A percentile compares a stretch with the other conserved stretches of the same genome.
Evolutionary conservation across 1,284 basidiomycete genomes (phyloP).

Genomic region (Irpex sp.): DNA sequence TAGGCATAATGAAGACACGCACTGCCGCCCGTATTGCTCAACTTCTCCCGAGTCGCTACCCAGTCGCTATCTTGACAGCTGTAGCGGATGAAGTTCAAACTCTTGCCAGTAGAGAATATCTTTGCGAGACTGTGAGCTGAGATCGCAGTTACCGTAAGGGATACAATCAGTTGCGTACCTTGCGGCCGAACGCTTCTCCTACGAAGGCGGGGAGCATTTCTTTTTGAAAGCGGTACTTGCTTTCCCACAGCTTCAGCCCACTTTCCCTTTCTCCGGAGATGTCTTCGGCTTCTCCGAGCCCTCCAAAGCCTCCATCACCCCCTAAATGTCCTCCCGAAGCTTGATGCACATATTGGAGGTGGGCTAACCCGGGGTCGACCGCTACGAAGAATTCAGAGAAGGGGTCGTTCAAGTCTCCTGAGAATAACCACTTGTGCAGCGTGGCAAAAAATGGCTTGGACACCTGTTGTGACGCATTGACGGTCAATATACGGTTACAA

Average conservation of each 20-base stretch:
- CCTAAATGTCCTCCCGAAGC: constrained; percentile 50
- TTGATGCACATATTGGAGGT: constrained; percentile 63
- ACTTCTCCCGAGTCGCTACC: constrained; percentile 86
- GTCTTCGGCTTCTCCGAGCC: constrained; percentile 54
- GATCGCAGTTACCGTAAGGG: neutral
- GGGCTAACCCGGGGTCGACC: constrained; percentile 73
- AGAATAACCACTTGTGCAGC: constrained; percentile 94
- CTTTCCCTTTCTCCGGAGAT: constrained; percentile 45
- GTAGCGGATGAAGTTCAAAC: constrained; percentile 97
- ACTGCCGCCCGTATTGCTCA: constrained; percentile 81
- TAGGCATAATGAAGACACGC: constrained; percentile 28
- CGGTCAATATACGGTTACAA: neutral
- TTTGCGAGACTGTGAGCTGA: constrained; percentile 28
- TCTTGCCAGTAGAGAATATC: constrained; percentile 99
- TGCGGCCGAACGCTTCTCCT: constrained; percentile 92
- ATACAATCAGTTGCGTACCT: constrained; percentile 47
- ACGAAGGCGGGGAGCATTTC: constrained; percentile 97
- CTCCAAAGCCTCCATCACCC: constrained; percentile 59
- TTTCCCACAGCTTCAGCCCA: constrained; percentile 85
- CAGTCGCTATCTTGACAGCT: constrained; percentile 96
- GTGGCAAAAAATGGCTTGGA: constrained; percentile 96
- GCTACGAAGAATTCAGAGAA: constrained; percentile 97
- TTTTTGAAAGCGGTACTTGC: constrained; percentile 87
- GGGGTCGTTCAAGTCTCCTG: constrained; percentile 94
- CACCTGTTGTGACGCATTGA: constrained; percentile 47